Evolutionary conservation across 768 basidiomycete species (phyloP).

Genomic region (Suillus ampliporus): DNA sequence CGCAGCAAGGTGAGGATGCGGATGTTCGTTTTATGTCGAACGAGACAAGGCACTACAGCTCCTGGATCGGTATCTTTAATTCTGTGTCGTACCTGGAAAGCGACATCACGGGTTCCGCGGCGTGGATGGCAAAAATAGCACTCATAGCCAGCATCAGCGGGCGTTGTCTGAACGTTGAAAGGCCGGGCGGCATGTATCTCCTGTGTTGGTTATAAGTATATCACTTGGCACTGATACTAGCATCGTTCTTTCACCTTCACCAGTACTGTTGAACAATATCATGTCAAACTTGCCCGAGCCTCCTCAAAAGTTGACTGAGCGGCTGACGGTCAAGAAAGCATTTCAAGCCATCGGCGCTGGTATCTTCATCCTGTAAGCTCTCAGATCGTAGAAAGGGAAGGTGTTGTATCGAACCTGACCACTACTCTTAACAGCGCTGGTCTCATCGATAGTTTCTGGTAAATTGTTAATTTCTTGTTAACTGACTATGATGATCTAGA

Average conservation of each 20-base stretch:
- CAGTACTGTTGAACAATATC: background rate
- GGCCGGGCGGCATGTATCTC: background rate
- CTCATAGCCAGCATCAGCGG: too few species aligned
- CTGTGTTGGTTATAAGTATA: background rate
- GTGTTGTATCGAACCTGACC: background rate
- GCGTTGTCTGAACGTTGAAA: background rate
- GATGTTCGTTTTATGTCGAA: background rate
- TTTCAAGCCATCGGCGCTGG: background rate
- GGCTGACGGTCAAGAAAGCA: background rate
- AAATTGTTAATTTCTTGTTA: conserved; percentile 1
- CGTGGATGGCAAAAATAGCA: background rate
- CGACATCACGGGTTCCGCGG: too few species aligned
- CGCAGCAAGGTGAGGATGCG: background rate
- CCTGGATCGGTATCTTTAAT: too few species aligned
- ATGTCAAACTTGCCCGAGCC: background rate
- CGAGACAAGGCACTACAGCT: background rate
- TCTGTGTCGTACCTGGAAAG: too few species aligned
- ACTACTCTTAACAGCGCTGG: background rate
- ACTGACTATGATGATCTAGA: background rate
- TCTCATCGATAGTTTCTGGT: background rate
- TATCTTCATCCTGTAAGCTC: background rate
- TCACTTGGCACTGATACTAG: background rate
- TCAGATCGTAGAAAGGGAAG: too few species aligned
- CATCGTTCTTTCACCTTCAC: background rate
- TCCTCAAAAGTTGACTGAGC: background rate